Evolutionary conservation across 2,329 filamentous ascomycete species (phyloP), one percentile per base, ranked within the genome.

Genomic region (Westerdykella ornata): DNA sequence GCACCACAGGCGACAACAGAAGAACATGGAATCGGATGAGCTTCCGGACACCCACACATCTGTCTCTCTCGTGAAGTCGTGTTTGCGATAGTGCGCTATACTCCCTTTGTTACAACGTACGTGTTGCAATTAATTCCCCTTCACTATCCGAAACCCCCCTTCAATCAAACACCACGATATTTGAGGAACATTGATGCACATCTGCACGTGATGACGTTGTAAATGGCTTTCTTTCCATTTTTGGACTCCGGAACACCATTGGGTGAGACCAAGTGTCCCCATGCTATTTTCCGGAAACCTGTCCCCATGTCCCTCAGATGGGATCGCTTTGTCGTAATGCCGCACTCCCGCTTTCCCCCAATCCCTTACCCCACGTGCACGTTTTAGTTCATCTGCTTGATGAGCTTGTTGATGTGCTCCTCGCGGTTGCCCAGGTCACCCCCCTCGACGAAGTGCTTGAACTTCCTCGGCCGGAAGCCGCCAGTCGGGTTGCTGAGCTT

Each of bases 341-440:
- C 40, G 29, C 38, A 43, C 32, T 19, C 38, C 30, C 34, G 30
- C 11, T 35, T 14, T 33, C 31, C 42, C 16, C 17, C 28, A 26
- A 26, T 26, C 22, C 22, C 22, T n/a, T 26, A 26, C 22, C 22
- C 22, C 22, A 26, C 22, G 22, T 26, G 22, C 22, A 26, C 34
- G 11, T 5, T 15, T 69, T 94, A 98, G 82, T 97, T 97, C 92
- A 97, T 97, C 78, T 94, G 88, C 73, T 87, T 82, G 77, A 98
- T 85, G 68, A 97, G 81, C 65, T 74, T 78, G 75, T 97, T 97
- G 82, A 97, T 96, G 77, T 89, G 83, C 66, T 97, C 89, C 80
- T 98, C 92, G 59, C 92, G 85, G 82, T 98, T 97, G 71, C 92
- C 92, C 62, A 94, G 77, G 74, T 98, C 92, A 84, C 92, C 92